Conservation (phyloP, 768 basidiomycete genomes). For the Russula sp. region DNA sequence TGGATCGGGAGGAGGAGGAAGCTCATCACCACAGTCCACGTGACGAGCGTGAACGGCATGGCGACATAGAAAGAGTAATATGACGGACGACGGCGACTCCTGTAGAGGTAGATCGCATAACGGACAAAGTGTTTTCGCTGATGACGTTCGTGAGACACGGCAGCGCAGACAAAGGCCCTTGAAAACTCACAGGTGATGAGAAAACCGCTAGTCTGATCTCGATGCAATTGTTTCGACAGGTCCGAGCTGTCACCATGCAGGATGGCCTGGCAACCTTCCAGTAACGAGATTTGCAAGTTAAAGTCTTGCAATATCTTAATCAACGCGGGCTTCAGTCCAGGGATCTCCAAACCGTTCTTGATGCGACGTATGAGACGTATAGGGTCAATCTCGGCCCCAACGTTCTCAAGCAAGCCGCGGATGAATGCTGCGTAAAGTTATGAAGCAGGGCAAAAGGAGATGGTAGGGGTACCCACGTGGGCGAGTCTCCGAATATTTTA, state of each 20-base stretch:
- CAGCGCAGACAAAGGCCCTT: background rate
- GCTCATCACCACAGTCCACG: conserved; percentile 53
- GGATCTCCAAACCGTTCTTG: conserved; percentile 93
- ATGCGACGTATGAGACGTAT: conserved; percentile 91
- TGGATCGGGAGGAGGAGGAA: conserved; percentile 56
- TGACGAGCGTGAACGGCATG: conserved; percentile 83
- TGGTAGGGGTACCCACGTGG: conserved; percentile 48
- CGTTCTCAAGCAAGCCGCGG: conserved; percentile 88
- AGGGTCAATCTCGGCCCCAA: conserved; percentile 93
- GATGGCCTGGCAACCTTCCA: conserved; percentile 89
- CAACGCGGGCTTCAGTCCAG: conserved; percentile 86
- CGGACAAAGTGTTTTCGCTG: conserved; percentile 59
- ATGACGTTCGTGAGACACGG: background rate
- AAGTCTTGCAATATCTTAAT: conserved; percentile 98
- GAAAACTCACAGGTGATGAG: conserved; percentile 59
- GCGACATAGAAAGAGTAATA: conserved; percentile 77
- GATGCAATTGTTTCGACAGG: conserved; percentile 60
- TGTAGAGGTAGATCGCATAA: conserved; percentile 57
- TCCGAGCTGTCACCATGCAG: conserved; percentile 75
- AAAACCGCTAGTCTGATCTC: conserved; percentile 74
- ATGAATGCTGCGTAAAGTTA: conserved; percentile 64
- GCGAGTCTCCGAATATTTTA: conserved; percentile 89
- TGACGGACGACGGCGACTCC: conserved; percentile 50
- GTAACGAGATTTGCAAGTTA: conserved; percentile 84
- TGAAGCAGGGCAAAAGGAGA: background rate